Evolutionary conservation across 176 grass and related monocot genomes (phyloP), one percentile per base, ranked within the genome.

Genomic region (Carex cristatella): DNA sequence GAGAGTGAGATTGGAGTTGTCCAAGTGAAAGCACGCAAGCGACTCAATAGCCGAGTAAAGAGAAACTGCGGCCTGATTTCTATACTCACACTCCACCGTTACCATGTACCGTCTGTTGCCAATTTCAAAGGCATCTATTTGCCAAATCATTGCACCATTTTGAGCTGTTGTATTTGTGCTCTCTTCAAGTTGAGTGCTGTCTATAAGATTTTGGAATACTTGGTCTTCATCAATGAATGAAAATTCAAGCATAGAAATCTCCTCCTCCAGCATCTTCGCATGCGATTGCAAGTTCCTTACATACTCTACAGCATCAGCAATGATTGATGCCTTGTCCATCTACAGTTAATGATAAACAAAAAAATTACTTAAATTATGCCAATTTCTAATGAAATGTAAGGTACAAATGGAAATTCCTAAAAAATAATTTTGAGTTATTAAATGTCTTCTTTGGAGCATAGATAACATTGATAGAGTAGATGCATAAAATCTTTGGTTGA

Each of bases 261-360:
- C 93, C 27, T 91, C 69, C 81, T 74, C 85, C 44, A 98, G 84
- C 42, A 90, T 91, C 55, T 69, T 90, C n/a, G 89, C 91, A 70
- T 92, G 87, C 16, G 83, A 80, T 84, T 95, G 91, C 65, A 95
- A 82, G 58, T 89, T 83, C 79, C 83, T 92, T 42, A 98, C 91
- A 72, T 98, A 95, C 37, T 30, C 71, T 53, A 95, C 88, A 0
- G 96, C 96, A 82, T 98, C 96, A n/a, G 88, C 92, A 69, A 98
- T 94, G 74, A 98, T 98, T 2, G 93, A 98, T 1, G 90, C 88
- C 88, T 98, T 98, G 88, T 98, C 96, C 96, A 98, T 95, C 96
- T 97, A 80, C 85, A 66, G 37, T 72, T 78, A 28, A 49, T n/a
- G 38, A n/a, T 7, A 11, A 78, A 51, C 13, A 23, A 23, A 23